Conservation (phyloP, 1,284 basidiomycete genomes). For the Singerocomus inundabilis region DNA sequence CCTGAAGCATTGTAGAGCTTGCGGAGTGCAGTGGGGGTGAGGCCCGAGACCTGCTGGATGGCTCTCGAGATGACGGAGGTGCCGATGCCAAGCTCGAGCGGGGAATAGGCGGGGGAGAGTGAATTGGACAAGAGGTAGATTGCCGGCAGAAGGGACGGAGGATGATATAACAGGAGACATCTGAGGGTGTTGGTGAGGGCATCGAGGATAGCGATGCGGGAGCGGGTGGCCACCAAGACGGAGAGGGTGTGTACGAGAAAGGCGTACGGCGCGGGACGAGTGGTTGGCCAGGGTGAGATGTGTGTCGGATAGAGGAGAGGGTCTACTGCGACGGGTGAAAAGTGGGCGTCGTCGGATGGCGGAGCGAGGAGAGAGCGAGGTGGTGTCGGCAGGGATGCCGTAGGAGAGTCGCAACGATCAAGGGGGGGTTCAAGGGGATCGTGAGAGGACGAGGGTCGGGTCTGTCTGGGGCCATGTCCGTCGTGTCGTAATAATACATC, state of each 20-base stretch:
- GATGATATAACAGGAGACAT: slow-evolving; percentile 66
- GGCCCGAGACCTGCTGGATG: slow-evolving; percentile 81
- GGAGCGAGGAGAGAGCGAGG: slow-evolving; percentile 5
- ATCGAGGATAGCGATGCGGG: slow-evolving; percentile 79
- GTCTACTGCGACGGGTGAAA: slow-evolving; percentile 44
- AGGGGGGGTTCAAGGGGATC: slow-evolving; percentile 13
- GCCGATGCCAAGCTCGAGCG: slow-evolving; percentile 77
- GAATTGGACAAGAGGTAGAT: slow-evolving; percentile 91
- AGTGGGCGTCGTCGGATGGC: slow-evolving; percentile 15
- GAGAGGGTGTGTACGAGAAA: slow-evolving; percentile 79
- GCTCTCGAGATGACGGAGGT: slow-evolving; percentile 76
- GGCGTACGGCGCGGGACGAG: slow-evolving; percentile 67
- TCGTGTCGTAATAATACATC: too few species aligned
- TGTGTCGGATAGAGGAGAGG: slow-evolving; percentile 45
- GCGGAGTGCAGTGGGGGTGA: slow-evolving; percentile 66
- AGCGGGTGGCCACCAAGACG: slow-evolving; percentile 73
- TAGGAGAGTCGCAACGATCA: slow-evolving; percentile 7
- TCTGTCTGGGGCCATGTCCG: too few species aligned
- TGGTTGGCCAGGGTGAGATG: slow-evolving; percentile 40
- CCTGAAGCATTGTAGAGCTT: slow-evolving; percentile 64
- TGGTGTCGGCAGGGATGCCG: slow-evolving; percentile 9
- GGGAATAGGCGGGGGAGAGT: slow-evolving; percentile 74
- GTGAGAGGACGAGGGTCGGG: slow-evolving; percentile 20
- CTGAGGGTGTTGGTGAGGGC: slow-evolving; percentile 81
- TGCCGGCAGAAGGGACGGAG: slow-evolving; percentile 71